Conservation (phyloP, 2,329 filamentous ascomycete species). For the Onygenales sp. region DNA sequence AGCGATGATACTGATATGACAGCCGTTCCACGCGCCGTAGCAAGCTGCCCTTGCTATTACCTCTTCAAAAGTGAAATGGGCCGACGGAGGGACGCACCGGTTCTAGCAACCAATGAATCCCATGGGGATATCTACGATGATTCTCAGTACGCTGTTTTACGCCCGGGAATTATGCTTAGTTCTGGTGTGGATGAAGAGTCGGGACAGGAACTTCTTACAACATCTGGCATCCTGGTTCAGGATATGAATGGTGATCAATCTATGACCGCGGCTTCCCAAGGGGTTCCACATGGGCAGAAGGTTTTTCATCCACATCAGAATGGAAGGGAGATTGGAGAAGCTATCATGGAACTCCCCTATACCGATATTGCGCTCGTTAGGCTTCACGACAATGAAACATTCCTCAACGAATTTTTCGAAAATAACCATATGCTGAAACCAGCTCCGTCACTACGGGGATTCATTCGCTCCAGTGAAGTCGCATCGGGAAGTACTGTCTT, state of each 20-base stretch:
- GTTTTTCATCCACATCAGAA: slow-evolving; percentile 4
- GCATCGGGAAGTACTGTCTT: background rate
- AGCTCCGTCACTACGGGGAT: background rate
- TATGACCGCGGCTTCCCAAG: background rate
- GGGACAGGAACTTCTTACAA: slow-evolving; percentile 1
- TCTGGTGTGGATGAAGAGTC: slow-evolving; percentile 1
- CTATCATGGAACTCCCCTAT: background rate
- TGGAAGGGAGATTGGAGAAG: background rate
- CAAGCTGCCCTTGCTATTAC: slow-evolving; percentile 9
- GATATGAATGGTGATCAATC: background rate
- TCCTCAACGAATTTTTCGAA: slow-evolving; percentile 4
- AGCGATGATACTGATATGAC: slow-evolving; percentile 2
- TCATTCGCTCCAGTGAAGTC: background rate
- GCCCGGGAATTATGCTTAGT: slow-evolving; percentile 9
- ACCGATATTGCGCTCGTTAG: slow-evolving; percentile 3
- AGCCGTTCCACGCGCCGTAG: slow-evolving; percentile 6
- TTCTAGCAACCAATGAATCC: background rate
- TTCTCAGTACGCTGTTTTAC: slow-evolving; percentile 5
- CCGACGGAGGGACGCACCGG: background rate
- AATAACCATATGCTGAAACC: background rate
- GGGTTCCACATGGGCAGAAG: background rate
- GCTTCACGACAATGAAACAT: background rate
- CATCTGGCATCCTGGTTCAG: slow-evolving; percentile 6
- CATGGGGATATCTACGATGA: slow-evolving; percentile 3
- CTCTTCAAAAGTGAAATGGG: slow-evolving; percentile 8